Evolutionary conservation across 129 eudicot genomes (phyloP), one percentile per base, ranked within the genome.

Genomic region (Dittrichia graveolens): DNA sequence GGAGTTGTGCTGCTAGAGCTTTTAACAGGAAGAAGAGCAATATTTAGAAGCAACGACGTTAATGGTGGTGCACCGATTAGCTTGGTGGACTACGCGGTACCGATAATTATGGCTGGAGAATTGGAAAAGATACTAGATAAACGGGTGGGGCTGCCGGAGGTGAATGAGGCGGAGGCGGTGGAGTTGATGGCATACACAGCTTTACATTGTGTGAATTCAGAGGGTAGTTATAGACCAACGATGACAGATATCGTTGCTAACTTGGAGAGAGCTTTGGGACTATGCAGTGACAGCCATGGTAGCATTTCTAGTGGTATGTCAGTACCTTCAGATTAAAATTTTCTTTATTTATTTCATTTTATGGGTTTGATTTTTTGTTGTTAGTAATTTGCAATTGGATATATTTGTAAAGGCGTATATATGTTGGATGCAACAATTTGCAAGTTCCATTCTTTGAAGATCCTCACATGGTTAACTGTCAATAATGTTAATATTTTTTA

Each of bases 141-240:
- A 57, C 49, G 91, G 74, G 85, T 86, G 4, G 87, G 77, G 14
- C 35, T 12, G 35, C 81, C 83, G n/a, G 80, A 74, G 49, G 59
- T 76, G 71, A 54, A 77, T 13, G 91, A 86, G 83, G 72, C 71
- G 37, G 91, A 83, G 82, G 82, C 88, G 1, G 81, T 86, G 41
- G 91, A 86, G 83, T 38, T 86, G 42, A 78, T 86, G 83, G 91
- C 85, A 46, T 83, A 77, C 39, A 74, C 83, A 4, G 91, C 91
- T 3, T 37, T 86, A 57, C 77, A 69, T 41, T 86, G 91, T 77
- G 88, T 86, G 38, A 77, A 77, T 75, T 42, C 78, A 52, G 91
- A 86, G 54, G 85, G 85, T 61, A 80, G 65, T 63, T 72, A 79
- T 66, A 77, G 91, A 64, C 91, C 91, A 47, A 73, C 60, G 5